These are phyloP conservation scores for Knoxdaviesia capensis DNA, from an alignment of 2,329 filamentous ascomycete genomes.

Conservation along the genomic window DNA sequence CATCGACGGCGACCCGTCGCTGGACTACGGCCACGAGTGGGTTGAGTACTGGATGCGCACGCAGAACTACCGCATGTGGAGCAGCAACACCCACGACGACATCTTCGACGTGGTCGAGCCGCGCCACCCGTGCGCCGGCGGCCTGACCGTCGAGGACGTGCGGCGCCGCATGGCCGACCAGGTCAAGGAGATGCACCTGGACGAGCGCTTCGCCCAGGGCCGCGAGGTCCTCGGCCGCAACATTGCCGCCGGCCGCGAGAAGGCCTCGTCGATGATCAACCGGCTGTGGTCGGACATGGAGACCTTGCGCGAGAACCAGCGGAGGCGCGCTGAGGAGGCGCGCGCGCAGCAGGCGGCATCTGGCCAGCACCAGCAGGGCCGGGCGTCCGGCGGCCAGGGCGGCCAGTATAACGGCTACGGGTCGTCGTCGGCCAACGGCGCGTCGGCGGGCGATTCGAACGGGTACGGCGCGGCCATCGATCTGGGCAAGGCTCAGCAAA, in stretches of 20 bases:
- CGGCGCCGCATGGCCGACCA: constrained; percentile 79
- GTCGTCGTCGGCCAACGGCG: too few species aligned
- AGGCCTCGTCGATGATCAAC: constrained; percentile 71
- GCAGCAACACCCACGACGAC: constrained; percentile 59
- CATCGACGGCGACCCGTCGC: constrained; percentile 63
- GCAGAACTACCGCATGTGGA: constrained; percentile 82
- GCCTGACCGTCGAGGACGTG: constrained; percentile 82
- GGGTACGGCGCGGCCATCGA: constrained; percentile 7
- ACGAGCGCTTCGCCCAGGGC: constrained; percentile 71
- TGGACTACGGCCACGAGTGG: constrained; percentile 71
- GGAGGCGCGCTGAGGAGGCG: constrained; percentile 20
- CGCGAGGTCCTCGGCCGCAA: constrained; percentile 76
- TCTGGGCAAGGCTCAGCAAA: constrained; percentile 21
- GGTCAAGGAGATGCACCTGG: constrained; percentile 80
- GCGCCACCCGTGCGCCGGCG: constrained; percentile 80
- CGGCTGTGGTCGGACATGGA: constrained; percentile 86
- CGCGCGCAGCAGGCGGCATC: constrained; percentile 7
- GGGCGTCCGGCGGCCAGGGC: too few species aligned
- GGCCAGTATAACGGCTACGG: too few species aligned
- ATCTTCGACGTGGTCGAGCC: constrained; percentile 91
- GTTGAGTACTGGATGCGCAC: constrained; percentile 74
- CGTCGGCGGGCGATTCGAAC: constrained; percentile 3
- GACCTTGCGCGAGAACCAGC: constrained; percentile 24
- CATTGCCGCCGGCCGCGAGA: constrained; percentile 70
- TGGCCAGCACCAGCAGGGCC: neutral